Percentiles rank a stretch among this genome's conserved stretches.
Conservation (phyloP, 2,329 filamentous ascomycete species). For the Colletotrichum somersetense region DNA sequence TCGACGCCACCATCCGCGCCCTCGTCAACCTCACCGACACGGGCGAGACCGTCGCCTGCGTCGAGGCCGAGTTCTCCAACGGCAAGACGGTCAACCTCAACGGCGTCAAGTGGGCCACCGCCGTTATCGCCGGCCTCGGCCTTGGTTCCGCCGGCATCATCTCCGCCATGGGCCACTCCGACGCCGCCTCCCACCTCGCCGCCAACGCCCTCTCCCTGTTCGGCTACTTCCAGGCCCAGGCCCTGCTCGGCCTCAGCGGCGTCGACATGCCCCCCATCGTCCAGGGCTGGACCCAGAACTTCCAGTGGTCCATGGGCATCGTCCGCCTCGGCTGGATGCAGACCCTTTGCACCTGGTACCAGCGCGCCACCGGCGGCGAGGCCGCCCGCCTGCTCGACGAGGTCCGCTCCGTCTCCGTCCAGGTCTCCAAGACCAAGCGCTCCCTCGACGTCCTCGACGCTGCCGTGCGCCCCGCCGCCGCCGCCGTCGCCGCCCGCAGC, state of each 20-base stretch:
- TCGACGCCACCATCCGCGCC: conserved; percentile 87
- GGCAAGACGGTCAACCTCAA: conserved; percentile 91
- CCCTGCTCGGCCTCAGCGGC: conserved; percentile 87
- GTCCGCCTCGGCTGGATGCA: conserved; percentile 89
- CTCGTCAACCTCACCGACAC: conserved; percentile 79
- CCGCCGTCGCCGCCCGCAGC: conserved; percentile 44
- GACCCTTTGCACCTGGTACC: conserved; percentile 92
- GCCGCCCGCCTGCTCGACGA: conserved; percentile 83
- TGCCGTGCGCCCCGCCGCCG: conserved; percentile 54
- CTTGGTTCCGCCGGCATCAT: conserved; percentile 88
- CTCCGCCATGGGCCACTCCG: conserved; percentile 90
- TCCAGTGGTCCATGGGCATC: conserved; percentile 98
- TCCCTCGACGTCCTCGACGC: conserved; percentile 51
- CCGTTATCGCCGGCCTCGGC: conserved; percentile 86
- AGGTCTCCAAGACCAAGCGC: conserved; percentile 82
- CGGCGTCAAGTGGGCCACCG: conserved; percentile 90
- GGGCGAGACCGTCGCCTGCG: conserved; percentile 79
- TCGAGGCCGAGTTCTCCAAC: conserved; percentile 90
- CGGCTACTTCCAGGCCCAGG: conserved; percentile 93
- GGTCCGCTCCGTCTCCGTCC: conserved; percentile 80
- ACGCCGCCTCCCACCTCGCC: conserved; percentile 93
- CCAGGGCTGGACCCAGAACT: conserved; percentile 94
- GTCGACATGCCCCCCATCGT: conserved; percentile 89
- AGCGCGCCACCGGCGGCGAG: conserved; percentile 89
- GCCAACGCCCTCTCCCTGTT: conserved; percentile 93